Conservation (phyloP, 192 early-diverging fungal genomes). For the Ambispora gerdemannii region DNA sequence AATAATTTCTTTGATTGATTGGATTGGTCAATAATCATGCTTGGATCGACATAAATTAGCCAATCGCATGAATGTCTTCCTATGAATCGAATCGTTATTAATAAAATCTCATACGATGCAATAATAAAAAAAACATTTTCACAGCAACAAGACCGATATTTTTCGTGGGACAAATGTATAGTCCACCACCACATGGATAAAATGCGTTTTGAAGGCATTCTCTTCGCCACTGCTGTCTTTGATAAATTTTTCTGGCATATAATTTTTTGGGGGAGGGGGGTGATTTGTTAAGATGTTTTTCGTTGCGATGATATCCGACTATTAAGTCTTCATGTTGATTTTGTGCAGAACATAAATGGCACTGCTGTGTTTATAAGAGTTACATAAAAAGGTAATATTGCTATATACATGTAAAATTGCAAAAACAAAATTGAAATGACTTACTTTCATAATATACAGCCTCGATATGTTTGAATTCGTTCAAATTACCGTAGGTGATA, state of each 20-base stretch:
- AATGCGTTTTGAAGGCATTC: neutral
- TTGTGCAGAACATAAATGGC: neutral
- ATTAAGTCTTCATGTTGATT: neutral
- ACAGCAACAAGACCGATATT: neutral
- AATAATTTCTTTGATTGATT: no score
- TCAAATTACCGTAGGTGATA: neutral
- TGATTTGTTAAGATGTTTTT: neutral
- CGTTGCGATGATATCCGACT: neutral
- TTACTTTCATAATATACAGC: neutral
- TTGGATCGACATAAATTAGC: no score
- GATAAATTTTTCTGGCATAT: neutral
- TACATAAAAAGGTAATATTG: neutral
- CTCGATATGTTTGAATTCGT: neutral
- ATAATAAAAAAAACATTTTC: neutral
- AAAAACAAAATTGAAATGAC: neutral
- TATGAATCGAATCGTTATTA: no score
- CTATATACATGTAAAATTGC: neutral
- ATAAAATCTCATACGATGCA: no score
- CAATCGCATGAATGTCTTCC: no score
- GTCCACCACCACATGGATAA: neutral
- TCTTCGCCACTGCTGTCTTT: neutral
- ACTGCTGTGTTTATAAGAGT: neutral
- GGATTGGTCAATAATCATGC: no score
- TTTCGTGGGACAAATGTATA: neutral
- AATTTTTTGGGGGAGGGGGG: neutral